Percentiles rank a stretch among this genome's conserved stretches.
These are phyloP conservation scores for Alternaria ethzedia DNA, from an alignment of 2,329 filamentous ascomycete species.

Conservation along the genomic window DNA sequence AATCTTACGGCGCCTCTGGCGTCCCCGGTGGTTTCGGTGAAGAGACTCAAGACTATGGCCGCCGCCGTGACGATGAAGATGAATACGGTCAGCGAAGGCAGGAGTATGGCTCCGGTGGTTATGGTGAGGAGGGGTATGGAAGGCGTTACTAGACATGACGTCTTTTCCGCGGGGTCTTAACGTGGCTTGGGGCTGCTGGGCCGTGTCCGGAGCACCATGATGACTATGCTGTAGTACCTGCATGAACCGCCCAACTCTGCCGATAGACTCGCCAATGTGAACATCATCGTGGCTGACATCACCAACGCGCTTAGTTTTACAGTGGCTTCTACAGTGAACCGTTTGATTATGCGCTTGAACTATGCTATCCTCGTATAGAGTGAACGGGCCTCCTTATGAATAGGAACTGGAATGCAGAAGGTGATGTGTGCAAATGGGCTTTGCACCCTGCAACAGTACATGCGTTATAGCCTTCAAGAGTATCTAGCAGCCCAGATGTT, in stretches of 20 bases:
- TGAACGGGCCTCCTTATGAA: neutral
- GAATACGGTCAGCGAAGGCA: conserved; percentile 24
- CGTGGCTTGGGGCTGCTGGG: neutral
- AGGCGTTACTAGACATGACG: conserved; percentile 22
- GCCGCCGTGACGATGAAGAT: conserved; percentile 18
- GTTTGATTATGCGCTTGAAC: neutral
- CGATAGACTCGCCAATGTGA: neutral
- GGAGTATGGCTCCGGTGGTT: conserved; percentile 24
- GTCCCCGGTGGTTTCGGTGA: conserved; percentile 20
- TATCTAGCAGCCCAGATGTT: neutral
- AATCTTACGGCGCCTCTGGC: conserved; percentile 15
- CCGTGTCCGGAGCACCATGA: conserved; percentile 2
- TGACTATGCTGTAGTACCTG: neutral
- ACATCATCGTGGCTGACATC: neutral
- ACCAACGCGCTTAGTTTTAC: neutral
- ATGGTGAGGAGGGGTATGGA: conserved; percentile 27
- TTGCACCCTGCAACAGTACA: neutral
- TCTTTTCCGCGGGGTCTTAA: neutral
- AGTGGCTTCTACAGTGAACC: neutral
- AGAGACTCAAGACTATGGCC: conserved; percentile 15
- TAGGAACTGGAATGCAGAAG: neutral
- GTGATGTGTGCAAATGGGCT: neutral
- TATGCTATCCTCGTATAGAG: neutral
- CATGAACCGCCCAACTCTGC: neutral
- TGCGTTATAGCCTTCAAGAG: neutral